Conservation (phyloP, 1,284 basidiomycete species). For the Taiwanofungus camphoratus region DNA sequence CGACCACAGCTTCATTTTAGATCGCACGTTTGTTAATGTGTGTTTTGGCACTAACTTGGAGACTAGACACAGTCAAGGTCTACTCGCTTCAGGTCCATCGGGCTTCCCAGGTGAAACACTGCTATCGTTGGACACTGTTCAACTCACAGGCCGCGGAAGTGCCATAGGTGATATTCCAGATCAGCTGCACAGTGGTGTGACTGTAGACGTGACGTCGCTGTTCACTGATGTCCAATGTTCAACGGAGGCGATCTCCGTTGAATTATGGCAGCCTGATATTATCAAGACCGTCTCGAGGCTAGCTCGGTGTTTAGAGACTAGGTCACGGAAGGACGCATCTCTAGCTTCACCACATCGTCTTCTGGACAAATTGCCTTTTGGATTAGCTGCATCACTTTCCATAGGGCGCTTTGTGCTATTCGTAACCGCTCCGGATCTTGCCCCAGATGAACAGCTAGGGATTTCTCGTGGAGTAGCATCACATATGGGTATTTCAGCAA, state of each 20-base stretch:
- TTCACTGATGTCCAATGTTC: slow-evolving; percentile 46
- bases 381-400: slow-evolving; percentile 53
- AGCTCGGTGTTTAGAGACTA: slow-evolving; percentile 28
- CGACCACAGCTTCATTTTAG: slow-evolving; percentile 14
- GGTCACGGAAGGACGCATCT: slow-evolving; percentile 11
- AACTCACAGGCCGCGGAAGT: slow-evolving; percentile 38
- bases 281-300: slow-evolving; percentile 48
- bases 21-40: slow-evolving; percentile 23
- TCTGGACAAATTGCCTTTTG: slow-evolving; percentile 45
- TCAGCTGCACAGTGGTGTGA: slow-evolving; percentile 36
- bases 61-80: slow-evolving; percentile 10
- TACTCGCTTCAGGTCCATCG: slow-evolving; percentile 12
- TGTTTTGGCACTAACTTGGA: slow-evolving; percentile 17
- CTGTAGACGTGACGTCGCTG: slow-evolving; percentile 46
- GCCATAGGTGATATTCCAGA: slow-evolving; percentile 45
- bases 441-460: slow-evolving; percentile 58
- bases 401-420: slow-evolving; percentile 63
- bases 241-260: slow-evolving; percentile 60
- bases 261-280: slow-evolving; percentile 69
- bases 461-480: slow-evolving; percentile 71
- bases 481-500: slow-evolving; percentile 50
- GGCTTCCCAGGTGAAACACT: slow-evolving; percentile 32
- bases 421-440: slow-evolving; percentile 72
- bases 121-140: slow-evolving; percentile 51
- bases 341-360: slow-evolving; percentile 19